Conservation (phyloP, 345 rosid species). For the Stellera chamaejasme region DNA sequence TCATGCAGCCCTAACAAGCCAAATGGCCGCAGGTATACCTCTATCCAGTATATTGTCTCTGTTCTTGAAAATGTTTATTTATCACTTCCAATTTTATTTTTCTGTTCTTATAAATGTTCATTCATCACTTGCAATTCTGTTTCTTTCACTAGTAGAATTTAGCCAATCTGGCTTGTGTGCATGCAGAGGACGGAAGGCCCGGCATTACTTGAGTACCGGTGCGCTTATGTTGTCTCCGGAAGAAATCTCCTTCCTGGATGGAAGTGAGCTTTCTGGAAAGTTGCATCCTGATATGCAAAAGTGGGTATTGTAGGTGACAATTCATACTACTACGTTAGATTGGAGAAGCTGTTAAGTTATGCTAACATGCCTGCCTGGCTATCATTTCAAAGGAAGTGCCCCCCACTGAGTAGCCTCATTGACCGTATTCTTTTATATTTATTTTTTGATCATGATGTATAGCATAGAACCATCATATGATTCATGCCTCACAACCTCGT, state of each 20-base stretch:
- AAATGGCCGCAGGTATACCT: constrained; percentile 44
- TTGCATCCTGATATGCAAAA: constrained; percentile 3
- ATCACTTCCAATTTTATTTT: not conserved
- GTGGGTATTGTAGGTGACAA: no score
- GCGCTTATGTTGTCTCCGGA: constrained; percentile 51
- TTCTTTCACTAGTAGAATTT: constrained; percentile 1
- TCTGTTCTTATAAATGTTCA: not conserved
- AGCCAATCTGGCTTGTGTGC: not conserved
- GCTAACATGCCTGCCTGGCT: no score
- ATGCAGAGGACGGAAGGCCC: constrained; percentile 48
- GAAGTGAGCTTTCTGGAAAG: constrained; percentile 28
- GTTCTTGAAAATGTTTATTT: not conserved
- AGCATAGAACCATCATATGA: no score
- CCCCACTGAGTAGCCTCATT: no score
- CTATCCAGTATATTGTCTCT: not conserved
- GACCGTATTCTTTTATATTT: no score
- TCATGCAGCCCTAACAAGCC: constrained; percentile 26
- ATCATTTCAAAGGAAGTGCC: no score
- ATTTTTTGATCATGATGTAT: no score
- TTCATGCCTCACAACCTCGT: no score
- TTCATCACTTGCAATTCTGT: not conserved
- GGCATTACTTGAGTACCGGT: constrained; percentile 62
- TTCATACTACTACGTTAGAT: no score
- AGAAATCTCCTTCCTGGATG: constrained; percentile 53
- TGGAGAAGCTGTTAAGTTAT: no score